Evolutionary conservation across 2,329 filamentous ascomycete genomes (phyloP), one percentile per base, ranked within the genome.

Genomic region (Podosphaera fusca): DNA sequence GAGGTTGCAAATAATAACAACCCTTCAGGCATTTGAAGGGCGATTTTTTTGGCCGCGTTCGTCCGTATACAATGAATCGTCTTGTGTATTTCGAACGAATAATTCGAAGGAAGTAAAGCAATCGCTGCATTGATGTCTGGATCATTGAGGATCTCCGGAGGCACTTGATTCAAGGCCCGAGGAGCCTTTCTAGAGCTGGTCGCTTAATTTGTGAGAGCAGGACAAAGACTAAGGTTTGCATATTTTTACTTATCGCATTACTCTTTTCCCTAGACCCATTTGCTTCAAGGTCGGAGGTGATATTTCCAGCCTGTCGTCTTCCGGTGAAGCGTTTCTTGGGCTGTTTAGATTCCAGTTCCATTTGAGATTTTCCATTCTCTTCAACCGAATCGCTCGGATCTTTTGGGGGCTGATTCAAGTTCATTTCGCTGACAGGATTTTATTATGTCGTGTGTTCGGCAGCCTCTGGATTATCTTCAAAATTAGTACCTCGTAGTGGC

Each of bases 11-110:
- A 98, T 58, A 98, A 75, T 34, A 98, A 78, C 1, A 98, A 77
- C 1, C 92, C 92, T 70, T 98, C 94, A 4, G 92, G 92, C 75
- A 98, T 92, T 70, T 98, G 92, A n/a, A 98, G 75, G 0, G 90
- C 94, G 2, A 98, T 82, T 62, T 82, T 84, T 67, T 82, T 90
- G 1, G 89, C 82, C 7, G 78, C 81, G 7, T 84, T 80, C 1
- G 82, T 84, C 50, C 87, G 84, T 69, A 98, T 89, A 53, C 90
- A 82, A 70, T 96, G 88, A 65, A 98, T 94, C 7, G 92, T 98
- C 73, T 98, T 98, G 68, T 87, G 92, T 57, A 98, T 88, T 72
- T 98, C 92, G 68, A 98, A 98, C 64, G 86, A 90, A 76, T 98
- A 98, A 73, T 98, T 98, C n/a, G 80, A 74, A 0, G 92, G 92